A percentile compares a stretch with the other conserved stretches of the same genome.
phyloP scores from a whole-genome alignment of 2,329 filamentous ascomycete species.

The Pseudodiploospora longispora region DNA sequence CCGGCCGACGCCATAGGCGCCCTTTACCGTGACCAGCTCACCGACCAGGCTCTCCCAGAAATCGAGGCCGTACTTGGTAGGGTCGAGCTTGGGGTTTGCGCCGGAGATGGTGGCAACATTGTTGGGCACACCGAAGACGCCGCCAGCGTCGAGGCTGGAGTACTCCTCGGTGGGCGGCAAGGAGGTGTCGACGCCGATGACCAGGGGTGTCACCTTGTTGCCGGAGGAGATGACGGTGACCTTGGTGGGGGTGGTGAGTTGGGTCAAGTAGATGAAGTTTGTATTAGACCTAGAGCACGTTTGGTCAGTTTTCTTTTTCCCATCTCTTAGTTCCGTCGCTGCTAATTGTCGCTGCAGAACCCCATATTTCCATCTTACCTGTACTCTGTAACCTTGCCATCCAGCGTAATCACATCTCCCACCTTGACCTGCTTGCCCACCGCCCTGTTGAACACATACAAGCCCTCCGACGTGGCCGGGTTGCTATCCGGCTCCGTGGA shows the following conservation, averaged over 20 bases:
- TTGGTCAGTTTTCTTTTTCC: not conserved
- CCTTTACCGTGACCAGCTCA: conserved; percentile 57
- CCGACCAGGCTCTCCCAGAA: conserved; percentile 66
- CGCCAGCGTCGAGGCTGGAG: conserved; percentile 54
- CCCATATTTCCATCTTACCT: conserved; percentile 26
- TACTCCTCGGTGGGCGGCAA: conserved; percentile 54
- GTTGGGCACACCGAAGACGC: conserved; percentile 58
- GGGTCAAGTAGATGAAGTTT: conserved; percentile 55
- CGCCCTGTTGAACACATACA: conserved; percentile 54
- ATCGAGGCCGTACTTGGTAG: conserved; percentile 56
- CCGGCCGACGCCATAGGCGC: conserved; percentile 47
- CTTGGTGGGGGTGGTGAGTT: conserved; percentile 49
- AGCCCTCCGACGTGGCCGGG: conserved; percentile 50
- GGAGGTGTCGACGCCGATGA: conserved; percentile 50
- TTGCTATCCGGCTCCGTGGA: conserved; percentile 50
- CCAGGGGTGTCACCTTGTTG: conserved; percentile 46
- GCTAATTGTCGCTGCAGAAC: not conserved
- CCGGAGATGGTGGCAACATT: conserved; percentile 49
- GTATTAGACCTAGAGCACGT: conserved; percentile 33
- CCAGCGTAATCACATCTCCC: conserved; percentile 54
- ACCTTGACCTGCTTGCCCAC: conserved; percentile 45
- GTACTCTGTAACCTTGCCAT: conserved; percentile 51
- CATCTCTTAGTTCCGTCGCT: not conserved
- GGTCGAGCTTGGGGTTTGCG: conserved; percentile 53
- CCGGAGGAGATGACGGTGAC: conserved; percentile 44